Percentiles rank a stretch among this genome's conserved stretches.
Evolutionary conservation across 495 filamentous ascomycete genomes (phyloP).

Genomic region (Aeminium ludgeri): DNA sequence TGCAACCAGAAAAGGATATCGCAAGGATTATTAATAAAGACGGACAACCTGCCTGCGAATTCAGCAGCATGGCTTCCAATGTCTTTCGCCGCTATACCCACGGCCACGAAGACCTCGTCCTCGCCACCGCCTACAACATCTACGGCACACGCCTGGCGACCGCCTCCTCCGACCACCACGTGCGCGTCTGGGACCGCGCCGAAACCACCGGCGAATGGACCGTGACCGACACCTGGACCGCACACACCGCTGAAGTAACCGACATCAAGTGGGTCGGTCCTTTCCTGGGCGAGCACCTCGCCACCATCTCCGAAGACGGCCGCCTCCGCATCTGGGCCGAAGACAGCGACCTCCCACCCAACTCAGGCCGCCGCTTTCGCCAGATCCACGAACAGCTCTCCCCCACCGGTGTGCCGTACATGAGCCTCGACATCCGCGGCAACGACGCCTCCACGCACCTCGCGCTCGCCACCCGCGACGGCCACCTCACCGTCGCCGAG

Average conservation of each 20-base stretch:
- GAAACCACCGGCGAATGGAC: slow-evolving; percentile 55
- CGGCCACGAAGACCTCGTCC: slow-evolving; percentile 52
- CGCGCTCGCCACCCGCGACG: slow-evolving; percentile 66
- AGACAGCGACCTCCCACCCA: slow-evolving; percentile 54
- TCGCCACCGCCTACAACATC: slow-evolving; percentile 46
- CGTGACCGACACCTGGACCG: slow-evolving; percentile 72
- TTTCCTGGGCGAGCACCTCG: slow-evolving; percentile 44
- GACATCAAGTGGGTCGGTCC: slow-evolving; percentile 75
- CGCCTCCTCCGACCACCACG: slow-evolving; percentile 78
- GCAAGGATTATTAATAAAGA: too few species aligned
- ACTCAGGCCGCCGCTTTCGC: slow-evolving; percentile 62
- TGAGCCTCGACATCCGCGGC: slow-evolving; percentile 69
- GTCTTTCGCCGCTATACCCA: slow-evolving; percentile 28
- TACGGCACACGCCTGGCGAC: slow-evolving; percentile 85
- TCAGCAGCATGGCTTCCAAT: slow-evolving; percentile 16
- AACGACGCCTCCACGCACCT: slow-evolving; percentile 58
- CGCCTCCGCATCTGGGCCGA: slow-evolving; percentile 82
- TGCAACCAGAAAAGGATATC: too few species aligned
- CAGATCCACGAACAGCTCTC: slow-evolving; percentile 40
- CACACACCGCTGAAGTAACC: slow-evolving; percentile 78
- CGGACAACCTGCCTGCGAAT: too few species aligned
- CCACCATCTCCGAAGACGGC: slow-evolving; percentile 67
- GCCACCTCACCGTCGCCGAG: slow-evolving; percentile 63
- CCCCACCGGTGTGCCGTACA: slow-evolving; percentile 43
- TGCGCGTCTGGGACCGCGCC: slow-evolving; percentile 77